Conservation (phyloP, 164 flowering plant genomes). For the Tetrastigma voinierianum region DNA sequence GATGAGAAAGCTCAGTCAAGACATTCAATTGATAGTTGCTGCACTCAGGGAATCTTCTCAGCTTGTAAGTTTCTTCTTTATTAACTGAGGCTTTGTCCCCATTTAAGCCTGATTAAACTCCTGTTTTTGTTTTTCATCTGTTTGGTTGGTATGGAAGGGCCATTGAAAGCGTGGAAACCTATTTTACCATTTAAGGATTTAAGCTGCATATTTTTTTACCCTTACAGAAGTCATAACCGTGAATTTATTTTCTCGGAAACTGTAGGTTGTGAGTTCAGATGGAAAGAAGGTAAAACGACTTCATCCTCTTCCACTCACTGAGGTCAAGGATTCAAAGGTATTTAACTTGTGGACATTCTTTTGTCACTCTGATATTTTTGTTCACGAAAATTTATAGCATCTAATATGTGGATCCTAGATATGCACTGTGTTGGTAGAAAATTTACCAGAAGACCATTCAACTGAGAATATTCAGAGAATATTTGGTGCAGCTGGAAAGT, state of each 20-base stretch:
- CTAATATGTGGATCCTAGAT: slow-evolving; percentile 49
- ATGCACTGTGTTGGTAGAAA: slow-evolving; percentile 82
- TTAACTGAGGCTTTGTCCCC: no score
- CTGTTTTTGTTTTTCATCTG: neutral
- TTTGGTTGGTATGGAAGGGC: neutral
- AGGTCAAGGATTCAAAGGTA: slow-evolving; percentile 64
- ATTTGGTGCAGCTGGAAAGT: slow-evolving; percentile 76
- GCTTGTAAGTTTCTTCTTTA: slow-evolving; percentile 48
- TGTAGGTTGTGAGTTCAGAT: slow-evolving; percentile 72
- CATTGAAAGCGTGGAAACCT: neutral
- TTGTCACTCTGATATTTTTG: slow-evolving; percentile 3
- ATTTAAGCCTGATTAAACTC: no score
- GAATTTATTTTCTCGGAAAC: neutral
- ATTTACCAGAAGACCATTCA: slow-evolving; percentile 79
- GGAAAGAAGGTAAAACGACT: slow-evolving; percentile 77
- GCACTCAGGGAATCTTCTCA: slow-evolving; percentile 74
- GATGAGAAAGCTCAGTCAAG: slow-evolving; percentile 68
- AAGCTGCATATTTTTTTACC: neutral
- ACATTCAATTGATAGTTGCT: slow-evolving; percentile 42
- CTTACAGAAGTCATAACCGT: neutral
- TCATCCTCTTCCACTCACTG: slow-evolving; percentile 51
- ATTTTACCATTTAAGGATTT: neutral
- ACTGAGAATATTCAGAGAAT: slow-evolving; percentile 54
- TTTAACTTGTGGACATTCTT: slow-evolving; percentile 1
- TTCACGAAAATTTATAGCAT: slow-evolving; percentile 8